phyloP scores from a whole-genome alignment of 1,139 yeast genomes.

The Candida neerlandica region DNA sequence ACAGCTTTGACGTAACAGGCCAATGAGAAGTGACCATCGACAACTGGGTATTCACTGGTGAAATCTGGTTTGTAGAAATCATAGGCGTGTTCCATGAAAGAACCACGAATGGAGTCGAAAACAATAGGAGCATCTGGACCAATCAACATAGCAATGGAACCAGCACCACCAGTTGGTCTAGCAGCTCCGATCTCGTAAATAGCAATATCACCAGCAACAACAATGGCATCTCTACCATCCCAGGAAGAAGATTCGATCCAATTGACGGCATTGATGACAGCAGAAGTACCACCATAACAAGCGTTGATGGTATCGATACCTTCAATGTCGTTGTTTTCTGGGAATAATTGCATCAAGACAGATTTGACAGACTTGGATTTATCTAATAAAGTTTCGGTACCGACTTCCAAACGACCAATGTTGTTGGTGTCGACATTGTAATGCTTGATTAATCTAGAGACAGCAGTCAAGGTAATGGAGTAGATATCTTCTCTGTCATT shows the following conservation, averaged over 20 bases:
- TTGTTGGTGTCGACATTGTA: conserved; percentile 77
- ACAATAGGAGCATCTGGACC: conserved; percentile 99
- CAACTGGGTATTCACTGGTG: conserved; percentile 94
- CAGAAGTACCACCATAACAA: conserved; percentile 98
- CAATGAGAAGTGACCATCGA: conserved; percentile 95
- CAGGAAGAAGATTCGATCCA: conserved; percentile 96
- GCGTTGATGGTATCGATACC: conserved; percentile 97
- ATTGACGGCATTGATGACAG: conserved; percentile 88
- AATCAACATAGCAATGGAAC: conserved; percentile 90
- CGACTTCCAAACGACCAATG: conserved; percentile 96
- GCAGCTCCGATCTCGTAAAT: conserved; percentile 97
- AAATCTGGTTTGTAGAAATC: conserved; percentile 98
- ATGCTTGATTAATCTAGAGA: conserved; percentile 73
- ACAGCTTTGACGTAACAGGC: conserved; percentile 93
- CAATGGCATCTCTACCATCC: conserved; percentile 99
- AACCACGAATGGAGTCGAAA: conserved; percentile 84
- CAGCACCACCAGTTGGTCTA: conserved; percentile 99
- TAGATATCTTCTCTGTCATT: conserved; percentile 97
- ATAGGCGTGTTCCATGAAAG: conserved; percentile 94
- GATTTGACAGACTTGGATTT: conserved; percentile 97
- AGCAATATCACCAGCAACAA: conserved; percentile 97
- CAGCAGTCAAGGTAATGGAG: conserved; percentile 85
- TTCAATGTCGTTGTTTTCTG: conserved; percentile 87
- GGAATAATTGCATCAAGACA: conserved; percentile 92
- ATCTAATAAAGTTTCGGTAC: conserved; percentile 96